These are phyloP conservation scores for Hypoxylon rickii DNA, from an alignment of 495 filamentous ascomycete genomes.

Conservation along the genomic window DNA sequence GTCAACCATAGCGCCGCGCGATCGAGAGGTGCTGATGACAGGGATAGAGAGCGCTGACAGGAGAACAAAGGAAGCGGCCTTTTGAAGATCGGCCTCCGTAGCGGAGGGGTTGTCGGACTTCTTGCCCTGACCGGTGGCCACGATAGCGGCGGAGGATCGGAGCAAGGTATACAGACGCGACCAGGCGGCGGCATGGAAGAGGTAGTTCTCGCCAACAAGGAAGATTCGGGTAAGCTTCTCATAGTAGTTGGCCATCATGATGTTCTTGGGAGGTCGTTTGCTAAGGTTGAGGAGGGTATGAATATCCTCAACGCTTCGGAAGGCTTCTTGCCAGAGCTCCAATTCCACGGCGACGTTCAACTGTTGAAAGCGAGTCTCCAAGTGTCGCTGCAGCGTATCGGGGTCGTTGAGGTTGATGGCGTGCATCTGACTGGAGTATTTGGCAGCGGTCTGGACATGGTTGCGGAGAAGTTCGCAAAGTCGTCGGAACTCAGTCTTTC, in stretches of 20 bases:
- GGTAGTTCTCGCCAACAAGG: conserved; percentile 97
- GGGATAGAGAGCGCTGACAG: conserved; percentile 94
- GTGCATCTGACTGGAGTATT: conserved; percentile 98
- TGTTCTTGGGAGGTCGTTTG: conserved; percentile 98
- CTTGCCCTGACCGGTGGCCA: conserved; percentile 85
- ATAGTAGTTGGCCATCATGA: conserved; percentile 99
- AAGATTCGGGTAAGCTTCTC: conserved; percentile 98
- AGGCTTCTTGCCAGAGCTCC: conserved; percentile 98
- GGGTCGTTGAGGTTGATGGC: conserved; percentile 98
- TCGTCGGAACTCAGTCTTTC: conserved; percentile 98
- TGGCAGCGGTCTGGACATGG: conserved; percentile 98
- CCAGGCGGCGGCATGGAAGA: conserved; percentile 98
- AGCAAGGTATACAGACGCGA: conserved; percentile 96
- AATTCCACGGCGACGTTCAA: conserved; percentile 97
- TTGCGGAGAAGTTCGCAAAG: conserved; percentile 97
- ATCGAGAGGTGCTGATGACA: conserved; percentile 97
- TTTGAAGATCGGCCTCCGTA: conserved; percentile 82
- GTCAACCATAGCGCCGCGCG: conserved; percentile 91
- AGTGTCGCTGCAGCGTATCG: conserved; percentile 93
- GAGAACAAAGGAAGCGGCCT: conserved; percentile 92
- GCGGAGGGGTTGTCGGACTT: conserved; percentile 90
- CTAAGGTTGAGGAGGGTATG: conserved; percentile 97
- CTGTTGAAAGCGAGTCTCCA: conserved; percentile 98
- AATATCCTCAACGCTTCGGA: conserved; percentile 98
- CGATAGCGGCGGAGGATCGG: conserved; percentile 81